Conservation (phyloP, 768 basidiomycete genomes). For the Dioszegia crocea region DNA sequence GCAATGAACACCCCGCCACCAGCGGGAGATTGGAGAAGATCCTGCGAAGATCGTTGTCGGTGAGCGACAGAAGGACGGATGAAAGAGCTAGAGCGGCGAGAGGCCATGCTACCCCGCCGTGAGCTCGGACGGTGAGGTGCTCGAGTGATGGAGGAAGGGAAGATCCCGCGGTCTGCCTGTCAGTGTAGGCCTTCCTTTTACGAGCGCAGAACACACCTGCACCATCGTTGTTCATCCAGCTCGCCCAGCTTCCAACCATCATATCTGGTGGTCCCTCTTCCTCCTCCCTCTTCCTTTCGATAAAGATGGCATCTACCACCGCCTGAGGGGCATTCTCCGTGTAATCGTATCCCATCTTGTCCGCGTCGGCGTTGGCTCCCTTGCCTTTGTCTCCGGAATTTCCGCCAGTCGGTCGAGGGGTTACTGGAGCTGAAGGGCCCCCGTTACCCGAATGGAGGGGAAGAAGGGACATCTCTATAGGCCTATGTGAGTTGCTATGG, state of each 20-base stretch:
- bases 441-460: background rate
- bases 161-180: constrained; percentile 27
- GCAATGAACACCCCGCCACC: constrained; percentile 29
- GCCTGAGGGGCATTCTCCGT: constrained; percentile 40
- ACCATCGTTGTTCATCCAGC: constrained; percentile 35
- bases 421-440: background rate
- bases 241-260: constrained; percentile 36
- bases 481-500: background rate
- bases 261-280: constrained; percentile 41
- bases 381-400: background rate
- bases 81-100: constrained; percentile 26
- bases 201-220: constrained; percentile 4
- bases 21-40: constrained; percentile 27
- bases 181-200: background rate
- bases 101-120: constrained; percentile 35
- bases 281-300: constrained; percentile 34
- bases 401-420: background rate
- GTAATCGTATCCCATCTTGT: constrained; percentile 24
- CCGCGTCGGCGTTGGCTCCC: background rate
- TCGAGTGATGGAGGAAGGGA: constrained; percentile 33
- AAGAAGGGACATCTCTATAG: constrained; percentile 4
- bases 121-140: constrained; percentile 28
- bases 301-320: constrained; percentile 31
- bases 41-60: constrained; percentile 24
- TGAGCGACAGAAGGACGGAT: constrained; percentile 19